Percentiles rank a stretch among this genome's conserved stretches.
phyloP scores from a whole-genome alignment of 768 basidiomycete species.

The Boletus reticuloceps region DNA sequence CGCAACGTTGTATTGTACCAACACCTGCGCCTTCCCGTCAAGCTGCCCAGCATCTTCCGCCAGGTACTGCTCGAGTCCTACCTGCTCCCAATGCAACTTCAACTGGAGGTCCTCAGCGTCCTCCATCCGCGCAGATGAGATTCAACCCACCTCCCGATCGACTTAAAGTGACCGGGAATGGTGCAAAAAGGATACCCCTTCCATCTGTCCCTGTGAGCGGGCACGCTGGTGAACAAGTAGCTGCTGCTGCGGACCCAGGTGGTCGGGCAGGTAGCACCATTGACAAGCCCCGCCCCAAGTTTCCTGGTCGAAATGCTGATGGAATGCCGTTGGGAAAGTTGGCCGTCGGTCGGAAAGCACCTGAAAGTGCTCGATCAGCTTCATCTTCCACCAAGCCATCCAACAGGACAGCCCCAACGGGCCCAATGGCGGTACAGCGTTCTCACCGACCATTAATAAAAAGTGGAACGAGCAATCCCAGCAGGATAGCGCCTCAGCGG shows the following conservation, averaged over 20 bases:
- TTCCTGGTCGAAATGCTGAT: constrained; percentile 6
- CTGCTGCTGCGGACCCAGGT: neutral
- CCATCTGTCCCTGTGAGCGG: constrained; percentile 12
- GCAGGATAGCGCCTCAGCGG: neutral
- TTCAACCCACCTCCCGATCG: constrained; percentile 18
- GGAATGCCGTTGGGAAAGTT: neutral
- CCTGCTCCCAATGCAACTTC: constrained; percentile 1
- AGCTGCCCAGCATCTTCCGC: constrained; percentile 4
- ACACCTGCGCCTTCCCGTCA: constrained; percentile 10
- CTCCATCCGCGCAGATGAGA: constrained; percentile 23
- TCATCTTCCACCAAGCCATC: constrained; percentile 9
- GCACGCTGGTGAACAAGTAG: neutral
- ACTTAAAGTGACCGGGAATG: constrained; percentile 27
- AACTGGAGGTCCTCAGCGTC: constrained; percentile 25
- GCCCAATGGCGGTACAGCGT: constrained; percentile 1
- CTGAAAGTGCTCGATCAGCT: constrained; percentile 1
- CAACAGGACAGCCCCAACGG: neutral
- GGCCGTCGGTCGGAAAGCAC: constrained; percentile 6
- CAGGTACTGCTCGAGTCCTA: neutral
- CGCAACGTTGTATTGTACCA: constrained; percentile 19
- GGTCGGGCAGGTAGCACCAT: neutral
- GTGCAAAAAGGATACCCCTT: constrained; percentile 33
- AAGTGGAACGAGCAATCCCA: constrained; percentile 6
- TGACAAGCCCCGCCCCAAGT: constrained; percentile 9
- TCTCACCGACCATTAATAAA: constrained; percentile 10